Percentiles rank a stretch among this genome's conserved stretches.
Evolutionary conservation across 129 eudicot genomes (phyloP).

Genomic region (Flaveria brownii): DNA sequence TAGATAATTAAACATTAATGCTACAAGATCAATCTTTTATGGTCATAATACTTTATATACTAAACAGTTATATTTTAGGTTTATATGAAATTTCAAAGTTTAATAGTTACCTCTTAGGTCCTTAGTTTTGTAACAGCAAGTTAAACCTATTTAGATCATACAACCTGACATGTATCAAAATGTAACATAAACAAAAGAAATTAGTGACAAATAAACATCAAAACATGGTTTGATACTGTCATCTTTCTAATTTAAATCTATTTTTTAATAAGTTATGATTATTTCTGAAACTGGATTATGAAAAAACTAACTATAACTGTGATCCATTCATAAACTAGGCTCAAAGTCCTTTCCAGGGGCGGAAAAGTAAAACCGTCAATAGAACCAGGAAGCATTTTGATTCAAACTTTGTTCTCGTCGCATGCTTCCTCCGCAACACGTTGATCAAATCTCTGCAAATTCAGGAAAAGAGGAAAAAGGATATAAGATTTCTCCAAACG

Average conservation of each 20-base stretch:
- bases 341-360: slow-evolving; percentile 7
- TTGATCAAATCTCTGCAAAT: slow-evolving; percentile 11
- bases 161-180: neutral
- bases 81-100: neutral
- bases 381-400: slow-evolving; percentile 7
- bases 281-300: slow-evolving; percentile 16
- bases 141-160: neutral
- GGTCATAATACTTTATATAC: neutral
- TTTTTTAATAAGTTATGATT: neutral
- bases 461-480: slow-evolving; percentile 2
- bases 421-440: slow-evolving; percentile 12
- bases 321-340: slow-evolving; percentile 3
- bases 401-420: neutral
- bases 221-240: slow-evolving; percentile 11
- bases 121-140: neutral
- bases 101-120: neutral
- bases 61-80: neutral
- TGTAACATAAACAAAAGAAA: neutral
- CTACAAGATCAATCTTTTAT: neutral
- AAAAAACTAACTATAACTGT: slow-evolving; percentile 18
- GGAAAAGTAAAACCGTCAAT: slow-evolving; percentile 1
- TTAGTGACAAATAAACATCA: neutral
- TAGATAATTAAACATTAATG: neutral
- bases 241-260: slow-evolving; percentile 11
- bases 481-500: neutral